Conservation (phyloP, 176 grass and related monocot species). For the Zea luxurians region DNA sequence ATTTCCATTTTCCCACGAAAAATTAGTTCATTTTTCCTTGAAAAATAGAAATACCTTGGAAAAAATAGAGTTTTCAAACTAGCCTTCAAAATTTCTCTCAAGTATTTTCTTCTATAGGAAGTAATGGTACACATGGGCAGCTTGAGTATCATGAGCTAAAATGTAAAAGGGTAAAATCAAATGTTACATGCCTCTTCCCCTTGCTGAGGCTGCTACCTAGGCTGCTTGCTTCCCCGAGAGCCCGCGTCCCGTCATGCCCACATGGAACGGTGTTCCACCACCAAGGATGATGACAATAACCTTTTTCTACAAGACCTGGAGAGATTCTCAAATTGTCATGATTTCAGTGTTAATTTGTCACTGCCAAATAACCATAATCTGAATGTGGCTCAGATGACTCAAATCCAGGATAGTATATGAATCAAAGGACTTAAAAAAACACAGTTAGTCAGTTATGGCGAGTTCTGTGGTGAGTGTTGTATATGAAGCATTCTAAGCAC, state of each 20-base stretch:
- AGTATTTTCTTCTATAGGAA: slow-evolving; percentile 56
- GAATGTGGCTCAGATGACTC: neutral
- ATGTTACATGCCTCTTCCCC: slow-evolving; percentile 43
- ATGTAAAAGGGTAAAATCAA: slow-evolving; percentile 49
- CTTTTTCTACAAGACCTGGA: slow-evolving; percentile 36
- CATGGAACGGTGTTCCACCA: slow-evolving; percentile 29
- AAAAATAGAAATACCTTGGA: too few relatives aligned
- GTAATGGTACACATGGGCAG: slow-evolving; percentile 43
- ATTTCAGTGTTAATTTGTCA: neutral
- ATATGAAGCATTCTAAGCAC: slow-evolving; percentile 1
- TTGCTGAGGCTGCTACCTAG: slow-evolving; percentile 26
- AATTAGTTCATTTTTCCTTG: too few relatives aligned
- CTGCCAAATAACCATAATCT: neutral
- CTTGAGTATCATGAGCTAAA: slow-evolving; percentile 44
- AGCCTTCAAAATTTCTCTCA: slow-evolving; percentile 33
- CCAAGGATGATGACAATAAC: slow-evolving; percentile 33
- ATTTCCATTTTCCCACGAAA: too few relatives aligned
- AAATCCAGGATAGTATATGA: neutral
- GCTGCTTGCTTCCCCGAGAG: slow-evolving; percentile 34
- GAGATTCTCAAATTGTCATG: slow-evolving; percentile 21
- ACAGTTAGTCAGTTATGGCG: neutral
- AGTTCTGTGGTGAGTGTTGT: neutral
- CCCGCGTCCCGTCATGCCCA: slow-evolving; percentile 12
- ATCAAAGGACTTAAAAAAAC: neutral
- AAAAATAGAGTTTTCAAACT: too few relatives aligned